Evolutionary conservation across 192 early-diverging fungal genomes (phyloP).

Genomic region (Kickxella alabastrina): DNA sequence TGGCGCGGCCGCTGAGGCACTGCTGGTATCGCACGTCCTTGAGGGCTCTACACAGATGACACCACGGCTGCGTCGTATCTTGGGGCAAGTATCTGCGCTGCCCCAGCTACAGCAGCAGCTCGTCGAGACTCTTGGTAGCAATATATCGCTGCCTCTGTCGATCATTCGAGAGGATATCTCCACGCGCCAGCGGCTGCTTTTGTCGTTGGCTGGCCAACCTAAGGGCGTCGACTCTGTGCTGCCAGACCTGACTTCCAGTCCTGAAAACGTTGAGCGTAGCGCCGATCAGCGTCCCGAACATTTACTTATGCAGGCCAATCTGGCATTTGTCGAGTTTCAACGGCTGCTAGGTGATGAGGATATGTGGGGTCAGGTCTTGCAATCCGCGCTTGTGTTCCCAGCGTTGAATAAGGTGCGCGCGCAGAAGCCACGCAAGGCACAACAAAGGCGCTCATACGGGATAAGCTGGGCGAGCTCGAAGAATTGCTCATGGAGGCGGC

Average conservation of each 20-base stretch:
- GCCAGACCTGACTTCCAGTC: not conserved
- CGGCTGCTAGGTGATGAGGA: slow-evolving; percentile 6
- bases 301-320: slow-evolving; percentile 21
- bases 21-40: too few species aligned
- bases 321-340: slow-evolving; percentile 26
- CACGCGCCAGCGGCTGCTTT: slow-evolving; percentile 14
- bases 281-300: slow-evolving; percentile 33
- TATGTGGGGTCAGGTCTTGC: slow-evolving; percentile 9
- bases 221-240: not conserved
- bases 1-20: not conserved
- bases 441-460: slow-evolving; percentile 14
- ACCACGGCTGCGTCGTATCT: slow-evolving; percentile 16
- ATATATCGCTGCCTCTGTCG: not conserved
- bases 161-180: slow-evolving; percentile 23
- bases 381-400: slow-evolving; percentile 30
- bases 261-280: not conserved
- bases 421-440: slow-evolving; percentile 31
- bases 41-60: slow-evolving; percentile 1
- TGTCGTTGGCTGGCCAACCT: not conserved
- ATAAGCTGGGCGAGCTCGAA: slow-evolving; percentile 24
- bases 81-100: slow-evolving; percentile 11
- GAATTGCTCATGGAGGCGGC: slow-evolving; percentile 9
- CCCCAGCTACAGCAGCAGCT: too few species aligned
- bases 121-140: not conserved
- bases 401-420: slow-evolving; percentile 10